Conservation (phyloP, 768 basidiomycete species). For the Phaeolepiota aurea region DNA sequence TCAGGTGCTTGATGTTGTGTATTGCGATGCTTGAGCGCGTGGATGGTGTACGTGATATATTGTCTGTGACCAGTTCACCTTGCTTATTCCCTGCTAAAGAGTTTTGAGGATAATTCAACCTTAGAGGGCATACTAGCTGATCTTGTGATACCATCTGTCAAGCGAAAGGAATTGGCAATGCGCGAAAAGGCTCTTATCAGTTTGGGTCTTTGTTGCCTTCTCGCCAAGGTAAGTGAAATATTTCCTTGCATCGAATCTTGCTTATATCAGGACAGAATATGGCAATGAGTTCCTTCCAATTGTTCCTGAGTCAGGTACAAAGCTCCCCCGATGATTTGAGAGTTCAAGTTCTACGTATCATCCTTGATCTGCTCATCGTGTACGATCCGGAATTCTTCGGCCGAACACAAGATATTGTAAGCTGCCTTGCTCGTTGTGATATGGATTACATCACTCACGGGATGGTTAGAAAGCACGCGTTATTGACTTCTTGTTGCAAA, state of each 20-base stretch:
- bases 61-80: constrained; percentile 10
- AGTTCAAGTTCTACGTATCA: constrained; percentile 70
- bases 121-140: constrained; percentile 76
- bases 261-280: constrained; percentile 34
- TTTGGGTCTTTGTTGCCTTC: constrained; percentile 79
- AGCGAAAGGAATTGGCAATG: constrained; percentile 75
- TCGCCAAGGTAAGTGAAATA: constrained; percentile 48
- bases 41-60: constrained; percentile 77
- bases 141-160: constrained; percentile 85
- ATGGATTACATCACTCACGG: background rate
- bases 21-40: constrained; percentile 88
- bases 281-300: constrained; percentile 62
- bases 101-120: constrained; percentile 72
- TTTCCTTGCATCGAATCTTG: background rate
- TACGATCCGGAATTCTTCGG: constrained; percentile 76
- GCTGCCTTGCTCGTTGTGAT: constrained; percentile 9
- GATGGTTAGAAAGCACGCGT: constrained; percentile 29
- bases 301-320: constrained; percentile 80
- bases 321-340: constrained; percentile 70
- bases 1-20: constrained; percentile 77
- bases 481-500: constrained; percentile 37
- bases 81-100: constrained; percentile 31
- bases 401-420: constrained; percentile 33
- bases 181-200: constrained; percentile 75
- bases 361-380: constrained; percentile 88